Base-by-base conservation (phyloP, 2,329 filamentous ascomycete species). In the Monosporascus sp. region DNA sequence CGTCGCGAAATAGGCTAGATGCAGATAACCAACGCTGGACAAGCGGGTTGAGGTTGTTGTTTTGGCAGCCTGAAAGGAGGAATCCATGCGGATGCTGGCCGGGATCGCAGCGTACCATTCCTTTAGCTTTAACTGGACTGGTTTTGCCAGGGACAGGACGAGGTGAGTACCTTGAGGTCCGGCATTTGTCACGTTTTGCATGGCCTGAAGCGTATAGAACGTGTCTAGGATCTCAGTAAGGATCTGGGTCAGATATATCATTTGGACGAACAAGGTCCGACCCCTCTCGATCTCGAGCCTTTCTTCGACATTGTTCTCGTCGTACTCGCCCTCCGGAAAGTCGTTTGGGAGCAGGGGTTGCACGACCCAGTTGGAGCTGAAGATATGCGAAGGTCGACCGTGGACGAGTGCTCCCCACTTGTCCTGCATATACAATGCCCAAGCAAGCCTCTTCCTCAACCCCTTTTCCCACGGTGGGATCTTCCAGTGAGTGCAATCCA, bases 341-440 rank as follows among this genome's bases (percentile, higher is more conserved):
- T 87, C 83, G 22, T 78, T 76, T 38, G 76, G 70, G 2, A 68
- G 71, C 17, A 85, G 76, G 5, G 75, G 68, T 49, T 76, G 75
- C 9, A 90, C 87, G 9, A 85, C 84, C 87, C 87, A 90, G 63
- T 90, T 75, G 39, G 70, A 70, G 47, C 67, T 63, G 57, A 74
- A 74, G 47, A 75, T 73, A 57, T 89, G 87, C 3, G 87, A 89
- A 3, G 88, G 88, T 17, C 87, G 82, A 58, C 88, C 87, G 63
- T 90, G 84, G 37, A 89, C 82, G 27, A 91, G 72, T 3, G 87
- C 85, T 44, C 84, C 86, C 88, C 88, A 91, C 69, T 89, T 95
- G 70, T 97, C 92, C 71, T 96, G 90, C 87, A 95, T 93, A 68
- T 94, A 96, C 49, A 96, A 71, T 2, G 89, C 91, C 91, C 92